These are phyloP conservation scores for Diophrys appendiculata DNA, from an alignment of 73 alveolate species.

Conservation along the genomic window DNA sequence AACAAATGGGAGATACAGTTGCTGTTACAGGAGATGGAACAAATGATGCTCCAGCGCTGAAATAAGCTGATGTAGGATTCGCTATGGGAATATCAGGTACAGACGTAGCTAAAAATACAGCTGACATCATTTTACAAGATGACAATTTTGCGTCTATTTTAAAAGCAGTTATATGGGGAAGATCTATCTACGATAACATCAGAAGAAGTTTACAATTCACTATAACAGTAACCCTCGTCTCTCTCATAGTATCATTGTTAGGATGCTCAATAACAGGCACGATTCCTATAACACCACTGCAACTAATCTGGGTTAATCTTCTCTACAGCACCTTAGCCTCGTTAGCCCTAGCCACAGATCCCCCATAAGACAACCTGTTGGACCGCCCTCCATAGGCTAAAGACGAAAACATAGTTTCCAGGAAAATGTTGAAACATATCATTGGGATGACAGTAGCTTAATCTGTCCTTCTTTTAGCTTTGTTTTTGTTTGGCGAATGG, in stretches of 20 bases:
- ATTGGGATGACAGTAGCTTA: conserved; percentile 65
- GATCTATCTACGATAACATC: conserved; percentile 80
- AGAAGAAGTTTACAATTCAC: conserved; percentile 84
- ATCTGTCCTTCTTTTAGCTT: conserved; percentile 33
- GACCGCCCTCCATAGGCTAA: conserved; percentile 64
- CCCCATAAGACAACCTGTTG: conserved; percentile 66
- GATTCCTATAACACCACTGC: conserved; percentile 85
- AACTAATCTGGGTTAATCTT: conserved; percentile 87
- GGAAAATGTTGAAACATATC: conserved; percentile 63
- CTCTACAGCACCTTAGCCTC: conserved; percentile 84
- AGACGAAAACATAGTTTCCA: conserved; percentile 65
- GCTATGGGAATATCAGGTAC: conserved; percentile 90
- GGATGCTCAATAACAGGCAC: conserved; percentile 80
- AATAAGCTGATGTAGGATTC: conserved; percentile 81
- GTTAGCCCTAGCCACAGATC: conserved; percentile 84
- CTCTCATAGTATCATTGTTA: conserved; percentile 72
- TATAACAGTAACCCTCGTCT: conserved; percentile 78
- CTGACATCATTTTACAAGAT: conserved; percentile 74
- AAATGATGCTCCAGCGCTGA: conserved; percentile 93
- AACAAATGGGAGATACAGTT: conserved; percentile 73
- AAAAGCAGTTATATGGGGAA: conserved; percentile 85
- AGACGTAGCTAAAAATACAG: conserved; percentile 82
- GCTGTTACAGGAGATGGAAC: conserved; percentile 99
- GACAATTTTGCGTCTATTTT: conserved; percentile 79
- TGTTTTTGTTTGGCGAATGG: conserved; percentile 65